Conservation (phyloP, 176 grass and related monocot species). For the Ampelocalamus luodianensis region DNA sequence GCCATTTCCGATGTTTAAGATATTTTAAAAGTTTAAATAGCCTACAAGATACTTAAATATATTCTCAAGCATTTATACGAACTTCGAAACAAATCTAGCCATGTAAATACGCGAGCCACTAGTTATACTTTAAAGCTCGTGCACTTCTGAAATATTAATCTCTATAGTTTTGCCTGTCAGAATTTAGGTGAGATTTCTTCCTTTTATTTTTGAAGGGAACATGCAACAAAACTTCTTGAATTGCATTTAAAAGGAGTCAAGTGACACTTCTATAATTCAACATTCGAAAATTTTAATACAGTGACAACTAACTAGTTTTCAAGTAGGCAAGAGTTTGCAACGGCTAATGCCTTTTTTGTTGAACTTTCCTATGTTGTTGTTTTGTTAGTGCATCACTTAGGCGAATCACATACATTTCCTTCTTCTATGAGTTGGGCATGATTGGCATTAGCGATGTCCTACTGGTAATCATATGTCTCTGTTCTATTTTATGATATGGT, state of each 20-base stretch:
- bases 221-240: neutral
- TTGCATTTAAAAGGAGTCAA: neutral
- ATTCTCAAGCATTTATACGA: too few relatives aligned
- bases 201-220: neutral
- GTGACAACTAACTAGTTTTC: neutral
- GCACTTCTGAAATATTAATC: neutral
- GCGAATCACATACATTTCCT: slow-evolving; percentile 66
- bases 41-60: too few relatives aligned
- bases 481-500: slow-evolving; percentile 2
- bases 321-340: neutral
- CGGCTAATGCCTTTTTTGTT: neutral
- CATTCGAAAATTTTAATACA: neutral
- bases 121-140: neutral
- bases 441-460: slow-evolving; percentile 74
- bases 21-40: too few relatives aligned
- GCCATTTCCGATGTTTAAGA: too few relatives aligned
- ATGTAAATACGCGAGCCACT: too few relatives aligned
- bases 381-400: slow-evolving; percentile 63
- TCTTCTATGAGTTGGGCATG: slow-evolving; percentile 89
- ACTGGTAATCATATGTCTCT: slow-evolving; percentile 57
- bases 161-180: neutral
- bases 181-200: neutral
- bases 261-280: neutral
- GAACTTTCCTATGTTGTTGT: slow-evolving; percentile 26
- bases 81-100: too few relatives aligned